phyloP scores from a whole-genome alignment of 2,329 filamentous ascomycete species.

The Neoscytalidium dimidiatum region DNA sequence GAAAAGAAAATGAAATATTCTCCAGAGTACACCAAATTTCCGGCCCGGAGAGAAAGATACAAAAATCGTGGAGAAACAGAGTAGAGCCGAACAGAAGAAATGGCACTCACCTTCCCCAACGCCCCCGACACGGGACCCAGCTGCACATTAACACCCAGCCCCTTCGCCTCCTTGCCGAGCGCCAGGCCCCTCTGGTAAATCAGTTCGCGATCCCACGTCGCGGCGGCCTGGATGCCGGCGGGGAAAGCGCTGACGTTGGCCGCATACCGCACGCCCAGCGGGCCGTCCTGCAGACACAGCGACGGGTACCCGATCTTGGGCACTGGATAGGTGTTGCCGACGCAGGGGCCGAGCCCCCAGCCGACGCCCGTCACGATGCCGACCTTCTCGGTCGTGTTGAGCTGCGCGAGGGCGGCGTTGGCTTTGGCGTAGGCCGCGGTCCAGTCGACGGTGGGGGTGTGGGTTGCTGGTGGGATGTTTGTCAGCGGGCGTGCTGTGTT shows the following conservation, averaged over 20 bases:
- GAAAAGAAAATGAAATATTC: too few relatives aligned
- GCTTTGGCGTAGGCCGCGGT: background rate
- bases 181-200: conserved; percentile 36
- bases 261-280: conserved; percentile 41
- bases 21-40: too few relatives aligned
- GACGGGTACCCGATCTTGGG: conserved; percentile 38
- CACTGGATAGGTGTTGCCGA: conserved; percentile 38
- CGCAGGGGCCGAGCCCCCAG: conserved; percentile 37
- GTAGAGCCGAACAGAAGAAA: conserved; percentile 20
- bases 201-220: conserved; percentile 40
- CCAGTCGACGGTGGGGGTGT: conserved; percentile 1
- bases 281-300: conserved; percentile 44
- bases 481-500: background rate
- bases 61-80: too few relatives aligned
- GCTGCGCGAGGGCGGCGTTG: conserved; percentile 27
- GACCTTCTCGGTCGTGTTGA: conserved; percentile 43
- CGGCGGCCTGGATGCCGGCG: conserved; percentile 40
- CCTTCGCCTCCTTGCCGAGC: conserved; percentile 42
- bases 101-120: conserved; percentile 3
- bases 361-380: conserved; percentile 40
- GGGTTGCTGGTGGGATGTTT: background rate
- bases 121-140: conserved; percentile 47
- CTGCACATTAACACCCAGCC: conserved; percentile 45
- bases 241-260: conserved; percentile 40
- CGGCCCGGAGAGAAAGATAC: too few relatives aligned